These are phyloP conservation scores for Metroxylon sagu DNA, from an alignment of 176 grass and related monocot genomes.

Conservation along the genomic window DNA sequence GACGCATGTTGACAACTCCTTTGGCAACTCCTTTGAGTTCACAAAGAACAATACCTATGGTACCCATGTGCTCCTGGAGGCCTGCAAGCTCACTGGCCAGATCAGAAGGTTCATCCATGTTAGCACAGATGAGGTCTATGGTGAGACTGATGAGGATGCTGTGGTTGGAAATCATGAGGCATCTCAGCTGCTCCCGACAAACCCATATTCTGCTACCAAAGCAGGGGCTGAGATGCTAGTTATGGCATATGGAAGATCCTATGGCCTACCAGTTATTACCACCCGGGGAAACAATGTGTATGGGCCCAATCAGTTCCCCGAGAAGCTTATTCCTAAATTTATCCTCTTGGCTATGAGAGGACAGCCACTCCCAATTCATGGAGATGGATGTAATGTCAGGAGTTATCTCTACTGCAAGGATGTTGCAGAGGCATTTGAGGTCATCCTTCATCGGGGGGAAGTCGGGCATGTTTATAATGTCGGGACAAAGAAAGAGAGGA, in stretches of 20 bases:
- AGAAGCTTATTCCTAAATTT: slow-evolving; percentile 81
- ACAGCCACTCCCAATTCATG: slow-evolving; percentile 66
- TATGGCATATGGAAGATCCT: slow-evolving; percentile 86
- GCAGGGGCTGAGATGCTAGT: slow-evolving; percentile 91
- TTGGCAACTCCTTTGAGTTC: slow-evolving; percentile 84
- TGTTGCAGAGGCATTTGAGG: slow-evolving; percentile 86
- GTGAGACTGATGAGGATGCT: slow-evolving; percentile 77
- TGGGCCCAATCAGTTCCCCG: slow-evolving; percentile 73
- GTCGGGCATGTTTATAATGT: slow-evolving; percentile 84
- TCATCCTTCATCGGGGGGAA: slow-evolving; percentile 68
- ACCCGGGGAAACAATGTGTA: slow-evolving; percentile 80
- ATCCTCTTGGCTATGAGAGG: slow-evolving; percentile 75
- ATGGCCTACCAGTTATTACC: slow-evolving; percentile 70
- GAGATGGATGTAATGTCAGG: slow-evolving; percentile 68
- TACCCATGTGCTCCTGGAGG: slow-evolving; percentile 80
- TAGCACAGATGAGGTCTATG: slow-evolving; percentile 87
- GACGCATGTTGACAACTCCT: slow-evolving; percentile 85
- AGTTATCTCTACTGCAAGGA: slow-evolving; percentile 85
- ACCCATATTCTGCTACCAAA: slow-evolving; percentile 81
- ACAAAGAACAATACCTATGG: slow-evolving; percentile 86
- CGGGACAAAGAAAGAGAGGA: slow-evolving; percentile 83
- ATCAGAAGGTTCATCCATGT: slow-evolving; percentile 81
- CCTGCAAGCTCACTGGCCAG: slow-evolving; percentile 79
- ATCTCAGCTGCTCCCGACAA: slow-evolving; percentile 76
- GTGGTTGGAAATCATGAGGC: slow-evolving; percentile 77